Evolutionary conservation across 2,329 filamentous ascomycete species (phyloP).

Genomic region (Fusarium keratoplasticum): DNA sequence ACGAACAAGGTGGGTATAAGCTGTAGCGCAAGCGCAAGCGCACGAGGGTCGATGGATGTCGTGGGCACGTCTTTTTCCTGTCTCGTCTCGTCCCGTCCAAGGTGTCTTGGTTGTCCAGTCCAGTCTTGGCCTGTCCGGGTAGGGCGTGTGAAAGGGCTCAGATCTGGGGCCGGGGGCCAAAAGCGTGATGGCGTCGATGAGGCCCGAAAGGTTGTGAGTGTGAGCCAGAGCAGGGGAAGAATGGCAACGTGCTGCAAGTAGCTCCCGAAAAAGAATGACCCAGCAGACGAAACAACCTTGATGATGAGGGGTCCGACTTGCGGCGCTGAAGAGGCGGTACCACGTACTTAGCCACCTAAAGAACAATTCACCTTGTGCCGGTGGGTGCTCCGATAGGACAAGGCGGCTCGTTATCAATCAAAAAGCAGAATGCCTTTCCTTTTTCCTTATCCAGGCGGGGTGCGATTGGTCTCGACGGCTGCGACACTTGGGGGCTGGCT

Average conservation of each 20-base stretch:
- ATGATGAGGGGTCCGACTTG: conserved; percentile 29
- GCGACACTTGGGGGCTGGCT: conserved; percentile 3
- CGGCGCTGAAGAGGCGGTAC: not conserved
- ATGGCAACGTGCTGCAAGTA: conserved; percentile 34
- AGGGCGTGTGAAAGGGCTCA: conserved; percentile 30
- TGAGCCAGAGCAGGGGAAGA: conserved; percentile 21
- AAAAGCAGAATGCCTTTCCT: conserved; percentile 2
- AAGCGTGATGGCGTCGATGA: conserved; percentile 38
- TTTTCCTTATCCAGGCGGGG: conserved; percentile 28
- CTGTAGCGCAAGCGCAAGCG: conserved; percentile 10
- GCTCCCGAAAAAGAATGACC: conserved; percentile 23
- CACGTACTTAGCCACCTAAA: not conserved
- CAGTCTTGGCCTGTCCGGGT: conserved; percentile 1
- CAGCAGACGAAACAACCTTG: conserved; percentile 23
- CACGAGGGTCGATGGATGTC: conserved; percentile 18
- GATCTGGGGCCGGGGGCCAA: conserved; percentile 35
- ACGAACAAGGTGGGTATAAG: conserved; percentile 25
- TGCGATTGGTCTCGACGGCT: not conserved
- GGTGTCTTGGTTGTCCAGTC: not conserved
- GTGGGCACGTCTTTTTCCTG: conserved; percentile 17
- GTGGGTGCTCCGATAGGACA: conserved; percentile 29
- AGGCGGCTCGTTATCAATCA: conserved; percentile 42
- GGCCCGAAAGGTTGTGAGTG: conserved; percentile 32
- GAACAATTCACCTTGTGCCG: conserved; percentile 10
- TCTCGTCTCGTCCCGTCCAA: not conserved